Base-by-base conservation (phyloP, 352 stramenopile genomes). In the Phytophthora pinifolia region DNA sequence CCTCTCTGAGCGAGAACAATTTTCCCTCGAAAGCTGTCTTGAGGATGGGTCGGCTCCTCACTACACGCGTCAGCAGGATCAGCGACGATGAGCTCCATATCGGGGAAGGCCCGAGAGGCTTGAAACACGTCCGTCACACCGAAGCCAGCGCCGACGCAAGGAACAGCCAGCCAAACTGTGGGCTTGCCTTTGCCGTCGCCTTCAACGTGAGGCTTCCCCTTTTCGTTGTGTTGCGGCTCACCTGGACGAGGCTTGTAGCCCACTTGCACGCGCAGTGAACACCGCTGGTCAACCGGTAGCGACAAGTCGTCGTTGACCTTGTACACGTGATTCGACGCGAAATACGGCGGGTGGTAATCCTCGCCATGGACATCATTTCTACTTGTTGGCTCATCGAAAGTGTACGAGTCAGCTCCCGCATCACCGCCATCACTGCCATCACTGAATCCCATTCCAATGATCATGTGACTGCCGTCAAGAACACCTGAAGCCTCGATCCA, bases 401-500 rank as follows among this genome's bases (percentile, higher is more conserved):
- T 68, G 39, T 66, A 68, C 0, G 58, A 65, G 52, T 71, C 61
- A 44, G 52, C 61, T 12, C 44, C 57, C 47, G 18, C 46, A 27
- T 70, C 45, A 44, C 43, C 43, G 13, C 54, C 51, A 8, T 73
- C 50, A 10, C 13, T 34, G 12, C 47, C 65, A 45, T 68, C 57
- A 18, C 53, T 58, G 6, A 55, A 57, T 18, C 74, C 66, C 3
- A 71, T 52, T 0, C 62, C 65, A 18, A 84, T 59, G 27, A 86
- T 63, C 49, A 86, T 53, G 38, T 82, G 66, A 3, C 38, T 74
- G 2, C 53, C 36, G 30, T 88, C 82, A 36, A 71, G 48, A n/a
- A 87, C 27, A 9, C 74, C 71, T 1, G 73, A 73, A 20, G 67
- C 65, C 50, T 89, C 79, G 44, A 92, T 57, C 82, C 82, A 92